These are phyloP conservation scores for Solanum sparsipilum DNA, from an alignment of 257 asterid species.

Conservation along the genomic window DNA sequence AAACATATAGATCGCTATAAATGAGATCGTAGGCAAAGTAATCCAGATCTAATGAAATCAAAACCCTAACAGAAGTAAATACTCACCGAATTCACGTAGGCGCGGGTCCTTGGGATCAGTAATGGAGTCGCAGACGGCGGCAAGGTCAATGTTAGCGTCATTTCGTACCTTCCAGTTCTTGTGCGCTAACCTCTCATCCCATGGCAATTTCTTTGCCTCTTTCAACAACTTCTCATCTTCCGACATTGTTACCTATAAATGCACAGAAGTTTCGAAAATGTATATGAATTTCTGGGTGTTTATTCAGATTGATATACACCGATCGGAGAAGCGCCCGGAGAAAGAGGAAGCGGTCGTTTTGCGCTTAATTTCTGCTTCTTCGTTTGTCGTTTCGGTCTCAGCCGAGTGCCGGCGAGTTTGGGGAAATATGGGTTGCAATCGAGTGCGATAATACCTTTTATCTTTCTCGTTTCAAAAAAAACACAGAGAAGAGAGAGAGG, in stretches of 20 bases:
- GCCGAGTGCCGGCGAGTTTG: conserved; percentile 29
- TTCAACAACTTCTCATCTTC: conserved; percentile 99
- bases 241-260: conserved; percentile 52
- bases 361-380: background rate
- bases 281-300: background rate
- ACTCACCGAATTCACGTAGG: conserved; percentile 86
- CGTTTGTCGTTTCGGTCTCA: background rate
- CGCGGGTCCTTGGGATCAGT: conserved; percentile 97
- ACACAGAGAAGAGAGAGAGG: background rate
- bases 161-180: conserved; percentile 99
- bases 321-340: background rate
- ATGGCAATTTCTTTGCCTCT: conserved; percentile 96
- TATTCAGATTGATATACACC: background rate
- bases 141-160: conserved; percentile 92
- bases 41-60: conserved; percentile 39
- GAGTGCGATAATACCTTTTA: conserved; percentile 3
- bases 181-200: conserved; percentile 96
- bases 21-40: conserved; percentile 11
- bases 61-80: conserved; percentile 7
- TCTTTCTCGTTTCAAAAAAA: conserved; percentile 11
- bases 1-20: conserved; percentile 18
- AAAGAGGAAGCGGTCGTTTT: conserved; percentile 4
- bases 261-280: background rate
- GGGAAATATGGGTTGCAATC: conserved; percentile 4
- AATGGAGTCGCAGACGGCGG: conserved; percentile 75